Base-by-base conservation (phyloP, 2,329 filamentous ascomycete species). In the Calycina herbarum region DNA sequence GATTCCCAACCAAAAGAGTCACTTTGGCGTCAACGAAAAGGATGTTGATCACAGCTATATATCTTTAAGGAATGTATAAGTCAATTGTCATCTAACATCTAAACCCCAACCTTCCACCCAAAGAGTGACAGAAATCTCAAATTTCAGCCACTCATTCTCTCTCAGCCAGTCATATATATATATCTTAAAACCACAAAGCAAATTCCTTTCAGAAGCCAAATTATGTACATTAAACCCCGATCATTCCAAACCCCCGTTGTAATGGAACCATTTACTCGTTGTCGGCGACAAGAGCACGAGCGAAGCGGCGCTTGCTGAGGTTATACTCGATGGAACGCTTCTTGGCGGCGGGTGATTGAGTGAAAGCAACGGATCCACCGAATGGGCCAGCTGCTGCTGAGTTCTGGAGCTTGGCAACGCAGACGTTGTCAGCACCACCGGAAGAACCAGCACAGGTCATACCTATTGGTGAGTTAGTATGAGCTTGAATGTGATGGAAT, bases 281-380 rank as follows among this genome's bases (percentile, higher is more conserved):
- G 10, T 62, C 56, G 2, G 73, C 62, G 20, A 71, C 64, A 29
- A 75, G 74, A 38, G 72, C 64, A 24, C 75, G 74, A 35, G 76
- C 75, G 64, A 76, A 76, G 66, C 72, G 73, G 68, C 76, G 75
- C 67, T 77, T 77, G 69, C 68, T 69, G 67, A 76, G 72, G 71
- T 74, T 75, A 77, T 84, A 88, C 73, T 84, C 85, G 64, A 89
- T 78, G 42, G 87, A 86, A 58, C 87, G 81, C 85, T 88, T 89
- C 78, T 83, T 81, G 24, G 84, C 84, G 17, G 81, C 80, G 15
- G 82, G 63, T 64, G 80, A 82, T 81, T 88, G 85, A 0, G 86
- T 89, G 76, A 90, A 90, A 40, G 87, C 88, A 38, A 82, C 86
- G 13, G 85, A 86, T 63, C 88, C 88, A 73, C 88, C 88, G 69